phyloP scores from a whole-genome alignment of 257 asterid genomes.

The Salvia miltiorrhiza region DNA sequence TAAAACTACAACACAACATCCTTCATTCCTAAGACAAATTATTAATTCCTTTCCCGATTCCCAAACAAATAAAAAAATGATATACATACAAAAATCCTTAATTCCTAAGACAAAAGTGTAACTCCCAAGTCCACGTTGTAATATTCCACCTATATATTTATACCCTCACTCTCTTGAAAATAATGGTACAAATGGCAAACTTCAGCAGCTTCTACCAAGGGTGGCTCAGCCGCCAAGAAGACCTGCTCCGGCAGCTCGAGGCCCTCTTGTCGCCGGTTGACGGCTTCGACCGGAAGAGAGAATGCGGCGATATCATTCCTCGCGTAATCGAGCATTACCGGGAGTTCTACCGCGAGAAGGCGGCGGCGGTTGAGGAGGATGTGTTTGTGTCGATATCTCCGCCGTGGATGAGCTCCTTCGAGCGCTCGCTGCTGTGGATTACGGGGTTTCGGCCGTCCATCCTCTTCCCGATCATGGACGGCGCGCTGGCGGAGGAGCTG shows the following conservation, averaged over 20 bases:
- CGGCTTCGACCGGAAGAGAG: conserved; percentile 24
- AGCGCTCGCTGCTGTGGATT: conserved; percentile 46
- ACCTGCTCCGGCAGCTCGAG: conserved; percentile 19
- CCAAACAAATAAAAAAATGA: not conserved
- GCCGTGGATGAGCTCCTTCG: conserved; percentile 53
- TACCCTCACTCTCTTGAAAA: not conserved
- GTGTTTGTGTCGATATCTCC: conserved; percentile 40
- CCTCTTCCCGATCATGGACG: conserved; percentile 23
- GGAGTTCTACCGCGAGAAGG: conserved; percentile 38
- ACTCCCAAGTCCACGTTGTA: not conserved
- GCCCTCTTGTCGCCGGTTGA: conserved; percentile 14
- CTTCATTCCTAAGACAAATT: not conserved
- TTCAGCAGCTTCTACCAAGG: conserved; percentile 24
- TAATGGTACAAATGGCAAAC: no score
- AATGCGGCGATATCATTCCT: conserved; percentile 24
- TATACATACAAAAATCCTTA: not conserved
- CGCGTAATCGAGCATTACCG: conserved; percentile 45
- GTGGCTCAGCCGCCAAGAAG: conserved; percentile 42
- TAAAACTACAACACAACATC: not conserved
- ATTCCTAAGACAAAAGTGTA: conserved; percentile 2
- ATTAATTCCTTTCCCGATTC: not conserved
- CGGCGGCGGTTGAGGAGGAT: conserved; percentile 36
- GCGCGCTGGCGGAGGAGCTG: conserved; percentile 32
- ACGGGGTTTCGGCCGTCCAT: conserved; percentile 50
- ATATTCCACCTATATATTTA: not conserved